Evolutionary conservation across 169 alveolate species (phyloP), one percentile per base, ranked within the genome.

Genomic region (Plasmodium relictum): DNA sequence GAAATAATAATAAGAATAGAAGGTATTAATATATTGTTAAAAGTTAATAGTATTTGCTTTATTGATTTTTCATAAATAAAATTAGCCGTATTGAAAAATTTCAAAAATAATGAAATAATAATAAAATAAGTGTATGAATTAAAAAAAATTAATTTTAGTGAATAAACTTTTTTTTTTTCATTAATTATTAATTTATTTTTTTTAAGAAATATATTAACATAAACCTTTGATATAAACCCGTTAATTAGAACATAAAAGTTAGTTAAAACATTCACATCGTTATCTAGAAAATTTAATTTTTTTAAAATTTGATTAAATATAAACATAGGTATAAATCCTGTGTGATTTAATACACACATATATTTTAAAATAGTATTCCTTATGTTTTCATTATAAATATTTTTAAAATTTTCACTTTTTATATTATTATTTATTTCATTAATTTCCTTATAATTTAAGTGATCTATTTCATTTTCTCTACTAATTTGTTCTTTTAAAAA

Each of bases 251-350:
- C 18, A 48, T 78, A 78, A 50, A 66, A 78, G 26, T 78, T 78
- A 20, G 63, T 26, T 20, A 78, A 45, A 22, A 65, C 42, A n/a
- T 39, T 65, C 2, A 78, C 63, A 31, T 65, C 65, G 24, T 78
- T 44, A 52, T 65, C 41, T 12, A 10, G 12, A 44, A 2, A 63
- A 31, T 78, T 66, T 41, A 78, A 48, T 22, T 20, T 78, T 26
- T 78, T 62, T 18, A 39, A 20, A n/a, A 78, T 52, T 54, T 50
- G 3, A 16, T 65, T 65, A 54, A 45, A 78, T 6, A 78, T 59
- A 31, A 18, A 78, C 20, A 78, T 48, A 26, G 89, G 76, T 65
- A 78, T 65, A 39, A 78, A 26, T 24, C 89, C 89, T 48, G 89
- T 48, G n/a, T 78, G 74, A 58, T 18, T 78, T 44, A 78, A 69